Base-by-base conservation (phyloP, 2,329 filamentous ascomycete genomes). In the Parafenestella ontariensis region DNA sequence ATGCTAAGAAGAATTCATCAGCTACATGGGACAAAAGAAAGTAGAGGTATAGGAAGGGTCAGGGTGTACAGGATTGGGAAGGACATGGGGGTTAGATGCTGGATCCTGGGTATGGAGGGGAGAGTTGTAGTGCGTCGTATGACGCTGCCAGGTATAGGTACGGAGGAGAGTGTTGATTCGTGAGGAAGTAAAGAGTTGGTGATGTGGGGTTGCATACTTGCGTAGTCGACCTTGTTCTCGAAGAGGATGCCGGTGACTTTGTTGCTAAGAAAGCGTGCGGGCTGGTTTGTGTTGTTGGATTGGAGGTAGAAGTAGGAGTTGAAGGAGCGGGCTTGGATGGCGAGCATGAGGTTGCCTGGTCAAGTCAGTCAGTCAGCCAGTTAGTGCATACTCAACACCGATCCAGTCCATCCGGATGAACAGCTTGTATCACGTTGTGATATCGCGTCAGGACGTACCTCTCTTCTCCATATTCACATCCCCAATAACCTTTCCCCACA, bases 211-310 rank as follows among this genome's bases (percentile, higher is more conserved):
- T 90, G 90, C 77, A 90, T 96, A 8, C 93, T 97, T 3, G 90
- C 89, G 76, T 97, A 92, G 73, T 98, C 91, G 49, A 92, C 84
- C 78, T 98, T 98, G 80, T 97, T 97, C 77, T 98, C 94, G 68
- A 97, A 98, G 8, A 96, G 73, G 2, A 87, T 86, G 15, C 85
- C 85, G 1, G 82, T 81, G 6, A 84, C 81, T 76, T 90, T 92
- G 81, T 98, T 98, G 37, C 81, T 85, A 59, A 91, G 87, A 71
- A 96, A 96, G n/a, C 88, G 79, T 1, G 82, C 64, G 0, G 94
- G 94, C 66, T 96, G 86, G 46, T 85, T 83, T 18, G 77, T 81
- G 74, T 96, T 96, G 75, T 84, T 79, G 34, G 76, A 81, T 5
- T 83, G 82, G 80, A 96, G 90, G 43, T 96, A 85, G 78, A 96